Evolutionary conservation across 2,329 filamentous ascomycete species (phyloP).

Genomic region (Cladophialophora psammophila): DNA sequence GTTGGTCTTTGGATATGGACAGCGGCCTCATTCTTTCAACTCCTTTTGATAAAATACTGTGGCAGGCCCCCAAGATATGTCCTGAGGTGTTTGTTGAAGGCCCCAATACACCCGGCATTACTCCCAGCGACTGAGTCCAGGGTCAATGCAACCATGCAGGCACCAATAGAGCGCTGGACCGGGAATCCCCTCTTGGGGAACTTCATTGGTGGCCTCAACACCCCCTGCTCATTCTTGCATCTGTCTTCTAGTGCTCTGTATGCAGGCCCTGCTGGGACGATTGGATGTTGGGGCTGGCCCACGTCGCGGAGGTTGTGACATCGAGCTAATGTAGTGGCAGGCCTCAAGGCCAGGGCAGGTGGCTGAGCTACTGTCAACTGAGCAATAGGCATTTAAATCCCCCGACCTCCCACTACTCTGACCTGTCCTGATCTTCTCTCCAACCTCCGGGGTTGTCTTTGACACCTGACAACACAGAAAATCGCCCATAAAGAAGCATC

Average conservation of each 20-base stretch:
- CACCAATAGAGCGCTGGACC: neutral
- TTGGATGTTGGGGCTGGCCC: neutral
- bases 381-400: neutral
- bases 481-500: neutral
- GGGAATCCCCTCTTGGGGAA: neutral
- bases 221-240: neutral
- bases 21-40: neutral
- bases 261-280: neutral
- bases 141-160: neutral
- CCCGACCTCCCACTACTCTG: neutral
- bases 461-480: neutral
- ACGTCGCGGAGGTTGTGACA: neutral
- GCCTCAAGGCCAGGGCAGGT: neutral
- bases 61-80: neutral
- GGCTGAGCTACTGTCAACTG: too few species aligned
- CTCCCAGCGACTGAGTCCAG: neutral
- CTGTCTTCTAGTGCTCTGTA: neutral
- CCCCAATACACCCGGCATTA: neutral
- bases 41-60: neutral
- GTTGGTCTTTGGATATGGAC: neutral
- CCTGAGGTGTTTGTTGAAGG: neutral
- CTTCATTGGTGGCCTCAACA: neutral
- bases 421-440: neutral
- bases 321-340: neutral
- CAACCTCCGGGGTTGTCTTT: neutral